phyloP scores from a whole-genome alignment of 1,284 basidiomycete genomes.

The Fistulina hepatica region DNA sequence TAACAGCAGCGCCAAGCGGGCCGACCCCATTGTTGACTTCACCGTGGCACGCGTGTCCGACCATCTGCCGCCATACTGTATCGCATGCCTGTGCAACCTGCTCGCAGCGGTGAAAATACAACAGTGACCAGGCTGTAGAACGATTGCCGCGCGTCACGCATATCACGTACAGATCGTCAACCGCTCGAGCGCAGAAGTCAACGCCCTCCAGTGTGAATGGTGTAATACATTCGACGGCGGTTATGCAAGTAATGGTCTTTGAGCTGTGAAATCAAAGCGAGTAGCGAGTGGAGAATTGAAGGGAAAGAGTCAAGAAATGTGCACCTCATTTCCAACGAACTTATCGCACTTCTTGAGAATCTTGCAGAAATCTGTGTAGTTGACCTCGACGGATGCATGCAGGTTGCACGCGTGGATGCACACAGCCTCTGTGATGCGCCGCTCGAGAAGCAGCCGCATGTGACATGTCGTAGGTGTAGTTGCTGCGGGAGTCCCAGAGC shows the following conservation, averaged over 20 bases:
- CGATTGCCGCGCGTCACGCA: conserved; percentile 77
- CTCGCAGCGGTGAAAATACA: conserved; percentile 85
- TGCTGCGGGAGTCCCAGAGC: conserved; percentile 74
- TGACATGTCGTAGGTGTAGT: conserved; percentile 87
- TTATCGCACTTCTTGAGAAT: conserved; percentile 99
- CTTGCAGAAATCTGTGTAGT: conserved; percentile 92
- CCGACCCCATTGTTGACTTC: conserved; percentile 34
- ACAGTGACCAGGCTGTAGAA: conserved; percentile 65
- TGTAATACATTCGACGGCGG: conserved; percentile 52
- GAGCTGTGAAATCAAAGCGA: conserved; percentile 40
- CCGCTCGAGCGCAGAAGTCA: conserved; percentile 44
- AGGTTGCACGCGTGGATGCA: conserved; percentile 80
- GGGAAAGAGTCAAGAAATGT: conserved; percentile 7
- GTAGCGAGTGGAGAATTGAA: conserved; percentile 7
- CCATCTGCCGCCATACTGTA: conserved; percentile 98
- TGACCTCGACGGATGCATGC: conserved; percentile 88
- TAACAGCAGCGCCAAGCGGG: too few species aligned
- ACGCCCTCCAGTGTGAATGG: conserved; percentile 65
- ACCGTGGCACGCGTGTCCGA: conserved; percentile 74
- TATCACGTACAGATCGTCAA: conserved; percentile 76
- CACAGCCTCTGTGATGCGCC: conserved; percentile 79
- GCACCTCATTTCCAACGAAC: conserved; percentile 70
- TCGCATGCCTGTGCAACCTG: conserved; percentile 92
- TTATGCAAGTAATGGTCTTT: conserved; percentile 77
- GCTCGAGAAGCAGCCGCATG: conserved; percentile 85